Conservation (phyloP, 257 asterid genomes). For the Ballota nigra region DNA sequence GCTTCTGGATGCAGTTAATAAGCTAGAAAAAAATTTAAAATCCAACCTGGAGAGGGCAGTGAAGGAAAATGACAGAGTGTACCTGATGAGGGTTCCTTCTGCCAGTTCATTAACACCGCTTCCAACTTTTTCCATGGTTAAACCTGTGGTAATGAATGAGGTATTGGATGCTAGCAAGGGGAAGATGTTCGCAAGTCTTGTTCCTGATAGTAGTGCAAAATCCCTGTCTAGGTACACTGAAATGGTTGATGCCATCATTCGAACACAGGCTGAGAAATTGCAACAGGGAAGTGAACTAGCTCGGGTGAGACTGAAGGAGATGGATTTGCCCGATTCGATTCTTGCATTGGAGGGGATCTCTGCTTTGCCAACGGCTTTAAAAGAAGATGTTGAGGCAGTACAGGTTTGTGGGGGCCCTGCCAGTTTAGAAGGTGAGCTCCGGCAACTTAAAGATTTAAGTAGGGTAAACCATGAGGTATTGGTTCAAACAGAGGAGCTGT, state of each 20-base stretch:
- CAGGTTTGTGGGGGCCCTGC: constrained; percentile 95
- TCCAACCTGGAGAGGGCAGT: constrained; percentile 74
- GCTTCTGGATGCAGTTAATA: constrained; percentile 72
- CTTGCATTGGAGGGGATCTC: constrained; percentile 83
- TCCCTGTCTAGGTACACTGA: constrained; percentile 89
- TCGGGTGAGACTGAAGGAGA: constrained; percentile 84
- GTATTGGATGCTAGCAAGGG: constrained; percentile 82
- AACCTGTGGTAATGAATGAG: constrained; percentile 83
- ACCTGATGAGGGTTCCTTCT: constrained; percentile 88
- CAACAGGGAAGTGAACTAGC: constrained; percentile 98
- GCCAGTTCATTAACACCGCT: constrained; percentile 76
- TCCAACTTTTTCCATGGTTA: constrained; percentile 87
- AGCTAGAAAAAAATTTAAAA: constrained; percentile 61
- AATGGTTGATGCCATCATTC: constrained; percentile 84
- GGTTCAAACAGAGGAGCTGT: constrained; percentile 80
- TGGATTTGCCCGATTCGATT: constrained; percentile 90
- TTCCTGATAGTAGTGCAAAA: constrained; percentile 91
- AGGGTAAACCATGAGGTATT: constrained; percentile 85
- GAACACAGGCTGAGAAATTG: constrained; percentile 93
- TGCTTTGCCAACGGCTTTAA: constrained; percentile 53
- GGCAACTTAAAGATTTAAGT: constrained; percentile 80
- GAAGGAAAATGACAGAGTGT: constrained; percentile 95
- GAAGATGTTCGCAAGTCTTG: constrained; percentile 86
- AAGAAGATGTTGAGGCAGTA: constrained; percentile 89
- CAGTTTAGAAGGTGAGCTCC: constrained; percentile 83